phyloP scores from a whole-genome alignment of 805 yeast genomes.

The Candida golubevii region DNA sequence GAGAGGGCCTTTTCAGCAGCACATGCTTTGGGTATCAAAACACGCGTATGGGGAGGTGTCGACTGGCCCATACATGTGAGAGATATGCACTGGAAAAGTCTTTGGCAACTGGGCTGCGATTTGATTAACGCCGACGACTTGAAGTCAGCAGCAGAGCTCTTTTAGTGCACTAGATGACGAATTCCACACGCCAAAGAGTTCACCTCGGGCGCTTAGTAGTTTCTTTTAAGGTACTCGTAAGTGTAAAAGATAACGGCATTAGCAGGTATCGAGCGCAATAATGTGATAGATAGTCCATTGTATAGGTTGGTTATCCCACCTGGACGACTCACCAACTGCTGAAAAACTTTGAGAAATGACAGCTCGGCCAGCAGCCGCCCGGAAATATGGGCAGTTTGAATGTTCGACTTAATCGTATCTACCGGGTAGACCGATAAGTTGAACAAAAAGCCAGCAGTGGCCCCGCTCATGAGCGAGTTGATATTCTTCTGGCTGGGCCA shows the following conservation, averaged over 20 bases:
- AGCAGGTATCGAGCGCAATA: conserved; percentile 81
- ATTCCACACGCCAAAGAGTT: neutral
- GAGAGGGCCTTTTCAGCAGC: conserved; percentile 34
- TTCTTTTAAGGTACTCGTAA: conserved; percentile 59
- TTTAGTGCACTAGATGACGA: conserved; percentile 3
- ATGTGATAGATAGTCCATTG: conserved; percentile 79
- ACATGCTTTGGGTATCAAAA: conserved; percentile 47
- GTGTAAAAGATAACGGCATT: conserved; percentile 81
- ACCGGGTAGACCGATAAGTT: conserved; percentile 81
- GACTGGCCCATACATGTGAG: conserved; percentile 54
- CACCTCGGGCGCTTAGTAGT: conserved; percentile 13
- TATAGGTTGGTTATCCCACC: conserved; percentile 74
- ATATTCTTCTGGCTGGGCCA: conserved; percentile 24
- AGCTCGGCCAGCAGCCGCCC: conserved; percentile 15
- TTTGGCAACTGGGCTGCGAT: conserved; percentile 48
- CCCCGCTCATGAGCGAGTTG: conserved; percentile 73
- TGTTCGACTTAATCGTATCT: conserved; percentile 82
- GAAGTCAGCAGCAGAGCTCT: conserved; percentile 28
- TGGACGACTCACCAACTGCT: conserved; percentile 21
- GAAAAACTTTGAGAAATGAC: conserved; percentile 36
- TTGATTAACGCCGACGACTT: conserved; percentile 63
- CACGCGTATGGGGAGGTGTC: conserved; percentile 71
- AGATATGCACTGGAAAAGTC: conserved; percentile 46
- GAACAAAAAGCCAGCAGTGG: conserved; percentile 78
- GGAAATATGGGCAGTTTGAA: conserved; percentile 57